phyloP scores from a whole-genome alignment of 169 alveolate genomes.

The Plasmodium berghei region DNA sequence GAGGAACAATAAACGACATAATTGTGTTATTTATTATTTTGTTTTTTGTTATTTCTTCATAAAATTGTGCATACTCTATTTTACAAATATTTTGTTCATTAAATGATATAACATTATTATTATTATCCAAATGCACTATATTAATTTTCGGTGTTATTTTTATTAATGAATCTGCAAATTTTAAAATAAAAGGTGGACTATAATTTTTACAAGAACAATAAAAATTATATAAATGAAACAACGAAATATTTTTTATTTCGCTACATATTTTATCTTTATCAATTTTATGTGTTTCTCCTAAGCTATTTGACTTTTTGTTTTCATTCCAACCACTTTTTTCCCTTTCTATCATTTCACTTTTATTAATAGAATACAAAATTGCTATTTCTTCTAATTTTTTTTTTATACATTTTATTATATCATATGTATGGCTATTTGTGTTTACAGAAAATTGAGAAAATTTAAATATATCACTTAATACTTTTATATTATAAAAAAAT shows the following conservation, averaged over 20 bases:
- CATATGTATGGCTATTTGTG: slow-evolving; percentile 49
- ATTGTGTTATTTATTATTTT: slow-evolving; percentile 6
- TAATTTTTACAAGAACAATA: slow-evolving; percentile 58
- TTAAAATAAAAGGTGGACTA: slow-evolving; percentile 53
- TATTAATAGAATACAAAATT: background rate
- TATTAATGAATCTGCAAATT: slow-evolving; percentile 25
- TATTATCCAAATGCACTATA: slow-evolving; percentile 23
- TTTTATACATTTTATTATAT: slow-evolving; percentile 41
- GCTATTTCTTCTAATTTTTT: slow-evolving; percentile 47
- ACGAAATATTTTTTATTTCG: slow-evolving; percentile 21
- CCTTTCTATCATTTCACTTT: background rate
- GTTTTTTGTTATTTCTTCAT: slow-evolving; percentile 13
- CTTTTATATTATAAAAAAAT: slow-evolving; percentile 38
- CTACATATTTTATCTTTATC: background rate
- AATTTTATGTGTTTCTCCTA: background rate
- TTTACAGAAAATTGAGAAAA: slow-evolving; percentile 51
- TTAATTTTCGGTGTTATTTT: slow-evolving; percentile 47
- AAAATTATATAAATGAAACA: slow-evolving; percentile 42
- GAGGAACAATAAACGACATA: slow-evolving; percentile 40
- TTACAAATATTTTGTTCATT: slow-evolving; percentile 17
- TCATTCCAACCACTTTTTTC: background rate
- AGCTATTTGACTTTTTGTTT: background rate
- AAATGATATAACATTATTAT: slow-evolving; percentile 22
- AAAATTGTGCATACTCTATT: slow-evolving; percentile 21
- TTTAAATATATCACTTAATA: slow-evolving; percentile 41